Percentiles rank a stretch among this genome's conserved stretches.
These are phyloP conservation scores for Lentinula edodes DNA, from an alignment of 768 basidiomycete species.

Conservation along the genomic window DNA sequence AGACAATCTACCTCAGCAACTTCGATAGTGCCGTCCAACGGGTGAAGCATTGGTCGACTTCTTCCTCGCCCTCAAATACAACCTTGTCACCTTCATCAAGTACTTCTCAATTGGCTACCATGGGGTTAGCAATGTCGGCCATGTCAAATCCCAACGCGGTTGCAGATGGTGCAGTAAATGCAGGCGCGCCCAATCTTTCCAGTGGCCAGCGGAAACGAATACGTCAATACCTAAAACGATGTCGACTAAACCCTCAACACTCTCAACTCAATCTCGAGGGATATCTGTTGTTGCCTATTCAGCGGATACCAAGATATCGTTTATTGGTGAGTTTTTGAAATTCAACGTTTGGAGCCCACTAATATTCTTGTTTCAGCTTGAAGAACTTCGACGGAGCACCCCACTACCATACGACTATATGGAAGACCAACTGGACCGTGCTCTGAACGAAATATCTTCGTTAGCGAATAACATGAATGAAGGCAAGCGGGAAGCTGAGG, in stretches of 20 bases:
- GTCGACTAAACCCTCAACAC: slow-evolving; percentile 83
- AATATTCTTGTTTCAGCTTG: slow-evolving; percentile 45
- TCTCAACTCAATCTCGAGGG: slow-evolving; percentile 93
- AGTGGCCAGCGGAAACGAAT: slow-evolving; percentile 86
- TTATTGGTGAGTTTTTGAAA: slow-evolving; percentile 58
- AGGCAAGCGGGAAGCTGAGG: slow-evolving; percentile 94
- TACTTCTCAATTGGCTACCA: slow-evolving; percentile 55
- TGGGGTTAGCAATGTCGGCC: slow-evolving; percentile 53
- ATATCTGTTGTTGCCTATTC: slow-evolving; percentile 90
- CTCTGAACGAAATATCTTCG: slow-evolving; percentile 80
- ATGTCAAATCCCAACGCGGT: slow-evolving; percentile 38
- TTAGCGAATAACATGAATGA: slow-evolving; percentile 97
- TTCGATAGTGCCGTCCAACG: slow-evolving; percentile 91
- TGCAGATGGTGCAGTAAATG: slow-evolving; percentile 34
- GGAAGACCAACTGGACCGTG: slow-evolving; percentile 82
- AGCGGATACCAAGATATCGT: slow-evolving; percentile 95
- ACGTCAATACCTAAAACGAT: slow-evolving; percentile 84
- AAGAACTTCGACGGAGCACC: slow-evolving; percentile 80
- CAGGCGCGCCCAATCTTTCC: slow-evolving; percentile 52
- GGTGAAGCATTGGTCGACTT: slow-evolving; percentile 80
- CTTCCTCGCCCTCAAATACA: slow-evolving; percentile 28
- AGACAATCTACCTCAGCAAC: slow-evolving; percentile 49
- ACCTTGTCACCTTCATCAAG: slow-evolving; percentile 56
- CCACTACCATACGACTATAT: slow-evolving; percentile 72
- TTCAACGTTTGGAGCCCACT: not conserved